These are phyloP conservation scores for Xylaria sp. DNA, from an alignment of 2,329 filamentous ascomycete genomes.

Conservation along the genomic window DNA sequence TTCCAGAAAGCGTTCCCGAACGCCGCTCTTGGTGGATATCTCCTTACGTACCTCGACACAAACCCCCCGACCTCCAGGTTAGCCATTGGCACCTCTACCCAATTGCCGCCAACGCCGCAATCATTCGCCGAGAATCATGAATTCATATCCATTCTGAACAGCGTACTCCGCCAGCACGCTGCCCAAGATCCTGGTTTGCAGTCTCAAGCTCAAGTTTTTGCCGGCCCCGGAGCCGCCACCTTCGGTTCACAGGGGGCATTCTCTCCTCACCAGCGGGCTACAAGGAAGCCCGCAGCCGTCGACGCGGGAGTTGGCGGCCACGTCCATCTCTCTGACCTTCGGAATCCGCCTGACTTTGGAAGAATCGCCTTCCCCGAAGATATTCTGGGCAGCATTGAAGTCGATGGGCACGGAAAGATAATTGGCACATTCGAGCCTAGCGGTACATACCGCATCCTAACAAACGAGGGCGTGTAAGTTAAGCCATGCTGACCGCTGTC, in stretches of 20 bases:
- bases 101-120: slow-evolving; percentile 69
- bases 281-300: slow-evolving; percentile 45
- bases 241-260: slow-evolving; percentile 64
- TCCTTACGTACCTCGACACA: slow-evolving; percentile 70
- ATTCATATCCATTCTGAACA: slow-evolving; percentile 69
- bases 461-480: slow-evolving; percentile 75
- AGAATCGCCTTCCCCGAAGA: slow-evolving; percentile 77
- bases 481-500: background rate
- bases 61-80: slow-evolving; percentile 64
- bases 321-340: slow-evolving; percentile 72
- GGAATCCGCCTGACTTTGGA: slow-evolving; percentile 74
- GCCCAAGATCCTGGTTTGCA: slow-evolving; percentile 66
- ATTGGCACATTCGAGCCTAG: slow-evolving; percentile 69
- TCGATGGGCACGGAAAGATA: slow-evolving; percentile 67
- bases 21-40: slow-evolving; percentile 59
- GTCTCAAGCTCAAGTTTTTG: slow-evolving; percentile 69
- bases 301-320: slow-evolving; percentile 70
- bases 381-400: slow-evolving; percentile 75
- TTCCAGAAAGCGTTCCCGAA: slow-evolving; percentile 68
- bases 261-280: slow-evolving; percentile 57
- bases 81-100: slow-evolving; percentile 69
- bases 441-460: slow-evolving; percentile 72
- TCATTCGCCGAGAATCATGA: slow-evolving; percentile 69
- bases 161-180: slow-evolving; percentile 66
- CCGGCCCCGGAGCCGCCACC: slow-evolving; percentile 65